Conservation (phyloP, 202 grass and related monocot species). For the Schoenoplectus triqueter region DNA sequence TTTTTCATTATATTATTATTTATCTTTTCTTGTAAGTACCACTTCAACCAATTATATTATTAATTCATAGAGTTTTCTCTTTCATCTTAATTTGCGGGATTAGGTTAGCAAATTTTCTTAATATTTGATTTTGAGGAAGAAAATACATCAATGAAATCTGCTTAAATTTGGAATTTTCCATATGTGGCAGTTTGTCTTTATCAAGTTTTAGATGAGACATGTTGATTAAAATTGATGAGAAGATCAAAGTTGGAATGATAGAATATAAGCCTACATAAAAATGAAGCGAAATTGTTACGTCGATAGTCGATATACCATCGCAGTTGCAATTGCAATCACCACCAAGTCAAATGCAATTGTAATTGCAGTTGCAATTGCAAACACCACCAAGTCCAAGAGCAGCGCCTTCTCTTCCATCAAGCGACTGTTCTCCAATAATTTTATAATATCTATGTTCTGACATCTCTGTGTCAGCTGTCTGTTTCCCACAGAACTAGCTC, state of each 20-base stretch:
- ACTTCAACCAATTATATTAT: not conserved
- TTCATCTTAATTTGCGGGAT: not conserved
- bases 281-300: not conserved
- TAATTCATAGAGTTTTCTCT: not conserved
- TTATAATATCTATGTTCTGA: slow-evolving; percentile 35
- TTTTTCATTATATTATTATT: not conserved
- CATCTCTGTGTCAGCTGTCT: slow-evolving; percentile 39
- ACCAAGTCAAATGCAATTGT: too few relatives aligned
- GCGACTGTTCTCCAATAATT: slow-evolving; percentile 35
- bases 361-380: not conserved
- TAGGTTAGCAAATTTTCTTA: not conserved
- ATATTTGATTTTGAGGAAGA: not conserved
- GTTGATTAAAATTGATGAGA: slow-evolving; percentile 17
- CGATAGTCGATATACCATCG: not conserved
- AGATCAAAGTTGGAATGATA: not conserved
- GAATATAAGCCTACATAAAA: not conserved
- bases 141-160: not conserved
- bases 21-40: not conserved
- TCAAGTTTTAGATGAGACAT: slow-evolving; percentile 19
- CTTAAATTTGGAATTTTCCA: slow-evolving; percentile 20
- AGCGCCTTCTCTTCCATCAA: slow-evolving; percentile 27
- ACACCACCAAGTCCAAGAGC: not conserved
- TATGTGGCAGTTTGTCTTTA: slow-evolving; percentile 3
- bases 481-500: slow-evolving; percentile 54
- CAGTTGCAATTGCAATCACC: too few relatives aligned